Percentiles rank a stretch among this genome's conserved stretches.
Conservation (phyloP, 306 rosid species). For the cucumber (Cucumis sativus) region DNA sequence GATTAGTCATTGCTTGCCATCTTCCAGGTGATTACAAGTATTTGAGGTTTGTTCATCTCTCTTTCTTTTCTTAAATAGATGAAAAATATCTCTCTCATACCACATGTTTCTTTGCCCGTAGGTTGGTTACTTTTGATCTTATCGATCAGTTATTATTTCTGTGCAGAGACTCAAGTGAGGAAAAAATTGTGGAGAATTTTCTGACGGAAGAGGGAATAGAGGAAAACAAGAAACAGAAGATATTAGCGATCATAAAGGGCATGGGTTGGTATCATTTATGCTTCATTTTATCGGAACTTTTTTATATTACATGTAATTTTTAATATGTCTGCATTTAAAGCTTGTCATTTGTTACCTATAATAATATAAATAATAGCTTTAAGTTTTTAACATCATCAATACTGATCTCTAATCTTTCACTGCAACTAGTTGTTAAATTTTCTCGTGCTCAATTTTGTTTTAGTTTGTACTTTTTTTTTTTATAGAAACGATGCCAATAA, state of each 20-base stretch:
- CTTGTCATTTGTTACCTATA: background rate
- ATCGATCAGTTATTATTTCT: background rate
- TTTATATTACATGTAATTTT: background rate
- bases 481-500: background rate
- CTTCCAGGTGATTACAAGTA: slow-evolving; percentile 77
- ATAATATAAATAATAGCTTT: background rate
- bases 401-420: background rate
- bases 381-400: background rate
- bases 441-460: background rate
- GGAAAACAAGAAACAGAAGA: slow-evolving; percentile 34
- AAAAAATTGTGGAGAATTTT: slow-evolving; percentile 52
- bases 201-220: slow-evolving; percentile 59
- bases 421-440: background rate
- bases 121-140: background rate
- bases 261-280: slow-evolving; percentile 45
- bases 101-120: background rate
- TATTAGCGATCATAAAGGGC: slow-evolving; percentile 50
- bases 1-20: background rate
- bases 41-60: slow-evolving; percentile 39
- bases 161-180: slow-evolving; percentile 64
- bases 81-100: background rate
- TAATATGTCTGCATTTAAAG: background rate
- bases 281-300: background rate
- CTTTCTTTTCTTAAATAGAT: slow-evolving; percentile 5
- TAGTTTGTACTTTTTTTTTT: background rate